These are phyloP conservation scores for Rossbeevera mucosa DNA, from an alignment of 768 basidiomycete species.

Conservation along the genomic window DNA sequence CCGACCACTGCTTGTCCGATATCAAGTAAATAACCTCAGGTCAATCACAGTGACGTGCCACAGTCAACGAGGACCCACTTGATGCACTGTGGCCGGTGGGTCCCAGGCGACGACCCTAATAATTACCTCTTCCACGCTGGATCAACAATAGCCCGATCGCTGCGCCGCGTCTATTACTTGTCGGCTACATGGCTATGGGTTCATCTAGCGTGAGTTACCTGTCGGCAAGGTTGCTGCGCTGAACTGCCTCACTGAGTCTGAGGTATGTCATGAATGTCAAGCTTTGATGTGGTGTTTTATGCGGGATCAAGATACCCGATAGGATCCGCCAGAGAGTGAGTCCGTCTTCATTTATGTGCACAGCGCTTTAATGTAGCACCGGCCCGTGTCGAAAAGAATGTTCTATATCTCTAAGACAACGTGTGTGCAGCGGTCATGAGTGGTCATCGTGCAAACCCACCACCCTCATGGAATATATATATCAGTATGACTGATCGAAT, in stretches of 20 bases:
- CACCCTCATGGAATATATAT: neutral
- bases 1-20: too few relatives aligned
- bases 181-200: neutral
- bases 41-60: too few relatives aligned
- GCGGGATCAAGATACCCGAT: too few relatives aligned
- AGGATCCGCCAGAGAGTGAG: neutral
- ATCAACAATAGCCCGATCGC: neutral
- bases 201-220: neutral
- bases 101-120: neutral
- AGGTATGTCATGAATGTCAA: neutral
- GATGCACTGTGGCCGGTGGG: neutral
- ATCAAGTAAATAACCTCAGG: too few relatives aligned
- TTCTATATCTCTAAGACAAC: neutral
- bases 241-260: neutral
- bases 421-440: neutral
- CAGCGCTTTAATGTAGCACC: neutral
- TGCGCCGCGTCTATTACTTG: neutral
- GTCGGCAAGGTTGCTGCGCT: neutral
- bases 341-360: neutral
- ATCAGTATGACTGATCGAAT: neutral
- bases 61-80: neutral
- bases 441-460: neutral
- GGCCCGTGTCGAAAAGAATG: neutral
- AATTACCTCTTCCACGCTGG: neutral
- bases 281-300: neutral